Evolutionary conservation across 441 rosid species (phyloP), one percentile per base, ranked within the genome.

Genomic region (Manihot esculenta): DNA sequence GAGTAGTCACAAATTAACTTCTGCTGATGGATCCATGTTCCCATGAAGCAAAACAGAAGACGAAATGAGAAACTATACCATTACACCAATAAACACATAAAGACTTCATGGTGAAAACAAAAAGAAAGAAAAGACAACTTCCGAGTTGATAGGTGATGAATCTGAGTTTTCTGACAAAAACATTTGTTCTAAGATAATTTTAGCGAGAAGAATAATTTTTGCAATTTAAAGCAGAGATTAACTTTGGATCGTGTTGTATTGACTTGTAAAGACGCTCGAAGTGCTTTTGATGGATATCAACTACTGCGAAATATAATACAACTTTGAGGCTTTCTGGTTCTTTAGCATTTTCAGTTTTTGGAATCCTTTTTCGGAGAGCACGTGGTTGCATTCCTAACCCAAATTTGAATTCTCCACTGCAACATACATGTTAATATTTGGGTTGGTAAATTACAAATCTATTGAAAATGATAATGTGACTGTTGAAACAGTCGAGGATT

Each of bases 191-290:
- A 9, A 83, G 71, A 24, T 79, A 88, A n/a, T 83, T 80, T 68
- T 77, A 85, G 8, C 89, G 80, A 60, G 84, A 72, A 66, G 89
- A 84, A 76, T 82, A 90, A 11, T 69, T 71, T 74, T 70, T 81
- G 6, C 90, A 88, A 66, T 82, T 78, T 13, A 82, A 80, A 18
- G 96, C 84, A 13, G 91, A 74, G 47, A 89, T 85, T 42, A 79
- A 80, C 80, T 77, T 79, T 18, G 87, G 69, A 70, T 69, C 81
- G 20, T 76, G 74, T 47, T 84, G 87, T 60, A 84, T 47, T 8
- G 89, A 80, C 75, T 88, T 88, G 88, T 78, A 84, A 50, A 78
- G 71, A 51, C 80, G 93, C 73, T 84, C 88, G 7, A 88, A 30
- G 26, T 81, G 78, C 79, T 90, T 88, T 41, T 84, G 84, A 68